Conservation (phyloP, 2,329 filamentous ascomycete species). For the Paraconiothyrium sp. region DNA sequence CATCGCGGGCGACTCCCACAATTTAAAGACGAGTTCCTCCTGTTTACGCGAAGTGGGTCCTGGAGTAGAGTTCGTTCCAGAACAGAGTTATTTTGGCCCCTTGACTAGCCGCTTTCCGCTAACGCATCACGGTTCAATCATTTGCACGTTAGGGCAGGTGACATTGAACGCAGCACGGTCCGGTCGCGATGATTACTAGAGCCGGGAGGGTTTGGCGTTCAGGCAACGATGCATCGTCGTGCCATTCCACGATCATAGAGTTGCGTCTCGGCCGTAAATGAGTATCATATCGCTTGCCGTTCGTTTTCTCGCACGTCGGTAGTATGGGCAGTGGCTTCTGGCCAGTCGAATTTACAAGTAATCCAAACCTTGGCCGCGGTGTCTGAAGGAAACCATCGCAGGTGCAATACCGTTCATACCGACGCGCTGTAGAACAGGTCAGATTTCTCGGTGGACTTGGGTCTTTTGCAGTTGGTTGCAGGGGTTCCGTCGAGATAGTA, state of each 20-base stretch:
- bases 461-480: no score
- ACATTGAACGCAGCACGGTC: background rate
- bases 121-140: background rate
- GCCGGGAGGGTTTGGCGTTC: background rate
- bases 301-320: no score
- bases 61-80: background rate
- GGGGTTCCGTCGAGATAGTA: no score
- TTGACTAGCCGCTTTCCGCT: background rate
- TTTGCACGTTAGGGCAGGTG: background rate
- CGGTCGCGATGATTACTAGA: background rate
- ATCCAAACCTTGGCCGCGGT: background rate
- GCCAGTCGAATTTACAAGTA: background rate
- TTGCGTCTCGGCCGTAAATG: background rate
- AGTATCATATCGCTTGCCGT: no score
- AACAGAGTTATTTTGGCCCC: conserved; percentile 2
- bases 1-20: background rate
- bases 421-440: no score
- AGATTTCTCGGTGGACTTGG: no score
- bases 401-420: background rate
- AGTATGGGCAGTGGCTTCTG: no score
- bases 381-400: background rate
- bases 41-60: background rate
- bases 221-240: background rate
- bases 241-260: background rate
- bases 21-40: background rate